These are phyloP conservation scores for Neonectria hederae DNA, from an alignment of 2,329 filamentous ascomycete species.

Conservation along the genomic window DNA sequence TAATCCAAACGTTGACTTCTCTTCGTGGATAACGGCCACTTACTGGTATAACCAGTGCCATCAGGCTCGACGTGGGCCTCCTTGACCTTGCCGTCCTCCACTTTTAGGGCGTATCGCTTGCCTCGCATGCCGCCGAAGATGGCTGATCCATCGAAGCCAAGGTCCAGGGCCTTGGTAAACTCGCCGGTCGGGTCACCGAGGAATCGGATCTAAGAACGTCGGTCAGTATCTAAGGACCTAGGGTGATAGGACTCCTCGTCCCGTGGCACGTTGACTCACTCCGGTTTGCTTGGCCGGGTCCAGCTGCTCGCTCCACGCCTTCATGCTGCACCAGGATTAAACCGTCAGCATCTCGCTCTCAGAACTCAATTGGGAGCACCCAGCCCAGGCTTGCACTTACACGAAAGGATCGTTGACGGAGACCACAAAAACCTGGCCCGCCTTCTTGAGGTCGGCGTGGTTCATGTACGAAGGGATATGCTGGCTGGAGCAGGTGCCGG, in stretches of 20 bases:
- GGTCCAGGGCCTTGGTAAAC: slow-evolving; percentile 85
- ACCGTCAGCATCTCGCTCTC: slow-evolving; percentile 14
- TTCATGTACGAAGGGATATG: slow-evolving; percentile 91
- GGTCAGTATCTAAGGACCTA: slow-evolving; percentile 7
- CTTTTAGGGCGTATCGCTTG: slow-evolving; percentile 87
- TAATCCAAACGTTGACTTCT: not conserved
- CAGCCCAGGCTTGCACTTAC: slow-evolving; percentile 60
- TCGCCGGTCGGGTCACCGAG: slow-evolving; percentile 81
- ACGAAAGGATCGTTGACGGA: slow-evolving; percentile 96
- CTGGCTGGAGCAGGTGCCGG: slow-evolving; percentile 63
- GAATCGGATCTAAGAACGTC: slow-evolving; percentile 78
- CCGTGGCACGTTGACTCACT: slow-evolving; percentile 62
- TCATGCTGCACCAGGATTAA: slow-evolving; percentile 69
- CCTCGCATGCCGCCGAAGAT: slow-evolving; percentile 85
- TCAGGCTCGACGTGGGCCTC: slow-evolving; percentile 86
- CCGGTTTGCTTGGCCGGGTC: slow-evolving; percentile 80
- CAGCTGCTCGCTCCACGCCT: slow-evolving; percentile 83
- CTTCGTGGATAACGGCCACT: slow-evolving; percentile 37
- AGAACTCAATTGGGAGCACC: not conserved
- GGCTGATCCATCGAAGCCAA: slow-evolving; percentile 77
- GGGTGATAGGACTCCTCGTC: not conserved
- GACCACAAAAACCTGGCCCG: slow-evolving; percentile 87
- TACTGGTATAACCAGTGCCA: slow-evolving; percentile 83
- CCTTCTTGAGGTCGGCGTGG: slow-evolving; percentile 79
- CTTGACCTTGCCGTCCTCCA: slow-evolving; percentile 87